Conservation (phyloP, 108 stramenopile species). For the Nitzschia inconspicua region DNA sequence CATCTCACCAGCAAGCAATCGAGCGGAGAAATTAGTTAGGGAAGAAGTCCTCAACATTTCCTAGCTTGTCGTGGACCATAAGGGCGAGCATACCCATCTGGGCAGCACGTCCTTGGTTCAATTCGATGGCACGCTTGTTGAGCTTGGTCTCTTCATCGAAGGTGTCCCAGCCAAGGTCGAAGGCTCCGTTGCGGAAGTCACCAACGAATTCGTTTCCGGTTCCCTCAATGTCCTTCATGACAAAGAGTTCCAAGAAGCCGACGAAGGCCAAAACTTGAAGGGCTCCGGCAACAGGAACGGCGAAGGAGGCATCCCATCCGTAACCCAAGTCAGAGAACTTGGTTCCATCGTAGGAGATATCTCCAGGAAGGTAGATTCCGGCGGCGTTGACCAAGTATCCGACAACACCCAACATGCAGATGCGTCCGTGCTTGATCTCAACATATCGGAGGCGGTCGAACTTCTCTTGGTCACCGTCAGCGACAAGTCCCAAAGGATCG, state of each 20-base stretch:
- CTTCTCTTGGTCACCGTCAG: slow-evolving; percentile 49
- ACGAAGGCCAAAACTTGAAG: slow-evolving; percentile 67
- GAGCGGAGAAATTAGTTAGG: too few species aligned
- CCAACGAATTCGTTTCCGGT: slow-evolving; percentile 55
- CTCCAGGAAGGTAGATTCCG: slow-evolving; percentile 74
- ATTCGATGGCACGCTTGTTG: slow-evolving; percentile 81
- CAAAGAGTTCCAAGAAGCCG: slow-evolving; percentile 57
- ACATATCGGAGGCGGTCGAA: slow-evolving; percentile 58
- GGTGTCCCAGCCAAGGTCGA: slow-evolving; percentile 80
- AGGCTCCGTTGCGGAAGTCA: slow-evolving; percentile 74
- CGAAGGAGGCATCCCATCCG: slow-evolving; percentile 58
- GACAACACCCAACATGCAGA: slow-evolving; percentile 69
- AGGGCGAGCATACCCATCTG: slow-evolving; percentile 86
- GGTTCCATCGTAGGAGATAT: slow-evolving; percentile 42
- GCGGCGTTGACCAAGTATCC: slow-evolving; percentile 53
- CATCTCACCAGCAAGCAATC: too few species aligned
- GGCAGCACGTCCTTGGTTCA: slow-evolving; percentile 88
- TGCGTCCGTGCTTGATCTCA: slow-evolving; percentile 78
- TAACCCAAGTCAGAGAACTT: slow-evolving; percentile 51
- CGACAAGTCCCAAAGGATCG: slow-evolving; percentile 77
- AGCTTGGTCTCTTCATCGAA: slow-evolving; percentile 60
- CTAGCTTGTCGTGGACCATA: slow-evolving; percentile 82
- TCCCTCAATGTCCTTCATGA: slow-evolving; percentile 64
- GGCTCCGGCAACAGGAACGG: slow-evolving; percentile 57
- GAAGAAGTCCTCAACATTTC: too few species aligned